Percentiles rank a stretch among this genome's conserved stretches.
Evolutionary conservation across 2,329 filamentous ascomycete species (phyloP).

Genomic region (Verticillium tricorpus): DNA sequence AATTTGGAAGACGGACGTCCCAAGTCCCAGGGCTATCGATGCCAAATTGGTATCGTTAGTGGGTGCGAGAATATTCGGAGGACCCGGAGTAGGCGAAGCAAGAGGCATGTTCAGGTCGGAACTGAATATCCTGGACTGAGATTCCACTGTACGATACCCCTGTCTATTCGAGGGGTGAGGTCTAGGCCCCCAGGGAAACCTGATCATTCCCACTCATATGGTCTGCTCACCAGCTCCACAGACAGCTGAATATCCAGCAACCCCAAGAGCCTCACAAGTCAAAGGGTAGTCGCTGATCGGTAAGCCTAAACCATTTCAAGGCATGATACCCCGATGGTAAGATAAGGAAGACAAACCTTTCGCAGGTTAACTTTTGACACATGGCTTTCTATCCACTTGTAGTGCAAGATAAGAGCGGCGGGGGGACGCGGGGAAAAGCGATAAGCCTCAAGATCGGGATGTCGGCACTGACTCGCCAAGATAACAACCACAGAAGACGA

Average conservation of each 20-base stretch:
- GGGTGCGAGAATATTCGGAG: not conserved
- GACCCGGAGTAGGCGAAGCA: not conserved
- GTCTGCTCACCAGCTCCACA: no score
- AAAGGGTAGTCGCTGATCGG: not conserved
- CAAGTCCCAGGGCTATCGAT: not conserved
- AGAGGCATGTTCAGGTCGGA: not conserved
- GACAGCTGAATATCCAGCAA: no score
- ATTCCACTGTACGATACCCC: no score
- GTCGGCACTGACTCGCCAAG: not conserved
- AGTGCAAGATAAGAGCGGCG: not conserved
- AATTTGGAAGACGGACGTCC: not conserved
- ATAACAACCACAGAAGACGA: no score
- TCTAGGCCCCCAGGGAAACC: no score
- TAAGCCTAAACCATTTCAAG: not conserved
- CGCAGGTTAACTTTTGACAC: not conserved
- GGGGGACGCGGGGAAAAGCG: not conserved
- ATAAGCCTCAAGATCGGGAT: not conserved
- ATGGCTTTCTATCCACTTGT: not conserved
- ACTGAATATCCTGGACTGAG: no score
- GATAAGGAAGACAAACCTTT: not conserved
- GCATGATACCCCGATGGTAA: slow-evolving; percentile 1
- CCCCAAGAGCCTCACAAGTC: not conserved
- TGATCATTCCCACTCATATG: no score
- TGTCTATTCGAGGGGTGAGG: no score
- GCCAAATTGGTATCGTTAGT: not conserved